phyloP scores from a whole-genome alignment of 164 flowering plant species.

The Houttuynia cordata region DNA sequence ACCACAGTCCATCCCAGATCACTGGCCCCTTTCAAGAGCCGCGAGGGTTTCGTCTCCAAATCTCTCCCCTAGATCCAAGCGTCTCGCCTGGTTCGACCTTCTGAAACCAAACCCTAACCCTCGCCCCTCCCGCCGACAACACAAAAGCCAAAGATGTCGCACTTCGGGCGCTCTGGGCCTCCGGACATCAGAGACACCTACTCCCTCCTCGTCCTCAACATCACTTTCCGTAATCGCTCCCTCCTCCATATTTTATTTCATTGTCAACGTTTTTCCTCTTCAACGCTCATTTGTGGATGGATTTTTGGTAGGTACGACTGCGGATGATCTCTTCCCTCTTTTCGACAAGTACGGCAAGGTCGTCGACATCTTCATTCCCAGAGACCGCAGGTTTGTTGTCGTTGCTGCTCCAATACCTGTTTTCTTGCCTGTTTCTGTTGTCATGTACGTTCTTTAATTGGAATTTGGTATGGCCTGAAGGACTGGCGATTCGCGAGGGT shows the following conservation, averaged over 20 bases:
- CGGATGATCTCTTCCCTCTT: conserved; percentile 85
- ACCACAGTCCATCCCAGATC: too few relatives aligned
- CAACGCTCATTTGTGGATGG: background rate
- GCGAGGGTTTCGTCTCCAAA: too few relatives aligned
- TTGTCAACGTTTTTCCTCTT: background rate
- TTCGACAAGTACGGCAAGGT: conserved; percentile 93
- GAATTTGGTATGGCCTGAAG: conserved; percentile 9
- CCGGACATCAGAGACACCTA: conserved; percentile 91
- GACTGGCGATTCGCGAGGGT: conserved; percentile 76
- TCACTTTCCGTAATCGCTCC: conserved; percentile 65
- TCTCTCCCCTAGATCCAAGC: too few relatives aligned
- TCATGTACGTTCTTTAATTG: background rate
- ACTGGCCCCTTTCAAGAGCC: too few relatives aligned
- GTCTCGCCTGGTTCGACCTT: too few relatives aligned
- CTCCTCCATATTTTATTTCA: background rate
- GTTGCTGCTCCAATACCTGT: background rate
- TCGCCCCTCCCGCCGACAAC: background rate
- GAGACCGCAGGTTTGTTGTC: conserved; percentile 47
- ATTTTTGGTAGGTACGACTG: conserved; percentile 58
- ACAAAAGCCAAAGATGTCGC: conserved; percentile 47
- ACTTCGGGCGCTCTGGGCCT: conserved; percentile 93
- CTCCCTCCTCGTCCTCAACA: conserved; percentile 97
- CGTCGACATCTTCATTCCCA: conserved; percentile 90
- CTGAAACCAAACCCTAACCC: conserved; percentile 6
- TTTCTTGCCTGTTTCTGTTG: background rate